phyloP scores from a whole-genome alignment of 768 basidiomycete genomes.

The Hypholoma sublateritium region DNA sequence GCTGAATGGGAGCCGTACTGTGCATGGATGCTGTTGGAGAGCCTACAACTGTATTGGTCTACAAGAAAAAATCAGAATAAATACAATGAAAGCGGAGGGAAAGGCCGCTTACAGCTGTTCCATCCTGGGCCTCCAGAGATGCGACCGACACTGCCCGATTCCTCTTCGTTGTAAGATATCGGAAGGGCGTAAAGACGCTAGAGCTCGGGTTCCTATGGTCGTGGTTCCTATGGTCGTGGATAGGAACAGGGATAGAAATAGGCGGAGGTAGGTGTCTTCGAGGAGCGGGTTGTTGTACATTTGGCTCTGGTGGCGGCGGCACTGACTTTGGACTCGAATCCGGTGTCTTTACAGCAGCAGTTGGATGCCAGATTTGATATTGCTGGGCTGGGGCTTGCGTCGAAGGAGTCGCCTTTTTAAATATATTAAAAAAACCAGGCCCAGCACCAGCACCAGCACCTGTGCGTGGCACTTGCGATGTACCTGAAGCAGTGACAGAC shows the following conservation, averaged over 20 bases:
- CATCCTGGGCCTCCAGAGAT: slow-evolving; percentile 77
- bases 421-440: slow-evolving; percentile 35
- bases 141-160: slow-evolving; percentile 70
- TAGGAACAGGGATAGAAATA: slow-evolving; percentile 30
- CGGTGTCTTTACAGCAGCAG: slow-evolving; percentile 14
- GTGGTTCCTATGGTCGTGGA: slow-evolving; percentile 37
- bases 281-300: slow-evolving; percentile 2
- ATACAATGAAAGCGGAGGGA: slow-evolving; percentile 10
- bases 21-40: slow-evolving; percentile 73
- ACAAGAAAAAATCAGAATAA: background rate
- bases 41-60: slow-evolving; percentile 73
- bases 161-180: slow-evolving; percentile 54
- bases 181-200: slow-evolving; percentile 62
- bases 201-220: slow-evolving; percentile 41
- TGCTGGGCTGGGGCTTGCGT: slow-evolving; percentile 16
- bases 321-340: slow-evolving; percentile 20
- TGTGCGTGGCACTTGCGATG: slow-evolving; percentile 36
- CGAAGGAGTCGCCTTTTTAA: slow-evolving; percentile 21
- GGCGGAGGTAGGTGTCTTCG: slow-evolving; percentile 1
- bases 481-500: slow-evolving; percentile 39
- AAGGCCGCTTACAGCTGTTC: slow-evolving; percentile 64
- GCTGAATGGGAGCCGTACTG: slow-evolving; percentile 50
- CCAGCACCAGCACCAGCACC: slow-evolving; percentile 23
- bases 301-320: slow-evolving; percentile 8
- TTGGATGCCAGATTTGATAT: slow-evolving; percentile 26